Evolutionary conservation across 768 basidiomycete species (phyloP), one percentile per base, ranked within the genome.

Genomic region (Leucocoprinus leucothites): DNA sequence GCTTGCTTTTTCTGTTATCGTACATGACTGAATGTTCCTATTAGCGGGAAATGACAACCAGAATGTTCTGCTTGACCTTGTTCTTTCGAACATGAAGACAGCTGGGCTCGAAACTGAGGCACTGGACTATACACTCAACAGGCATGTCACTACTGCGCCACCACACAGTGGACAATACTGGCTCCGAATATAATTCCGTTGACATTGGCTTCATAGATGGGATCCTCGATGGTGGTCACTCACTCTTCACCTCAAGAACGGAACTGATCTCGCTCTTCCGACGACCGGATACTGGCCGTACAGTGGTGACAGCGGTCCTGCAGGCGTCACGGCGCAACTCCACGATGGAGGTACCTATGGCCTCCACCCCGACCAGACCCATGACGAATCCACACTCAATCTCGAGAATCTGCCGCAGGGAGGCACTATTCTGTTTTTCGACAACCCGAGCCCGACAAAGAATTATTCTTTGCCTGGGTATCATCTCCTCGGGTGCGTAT

Each of bases 141-240:
- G 66, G 66, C 64, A 21, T 18, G 57, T 42, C 46, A 48, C n/a
- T 34, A 25, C 24, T 31, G 2, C 8, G 18, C 34, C 13, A 8
- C 28, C 36, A 41, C 31, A 41, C n/a, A 40, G 26, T 16, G 9
- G 38, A 19, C 9, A 19, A 9, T n/a, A n/a, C n/a, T n/a, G n/a
- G n/a, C n/a, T n/a, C 9, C 25, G 9, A 9, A 43, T 21, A 3
- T 44, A 26, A 38, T 48, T 9, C 9, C 18, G 43, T 22, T 28
- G 14, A 9, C 9, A 1, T 56, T 11, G 8, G 14, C n/a, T 48
- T 35, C 9, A 18, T 36, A 69, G 68, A 58, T 69, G 68, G 68
- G 68, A 69, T 44, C 63, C 68, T 28, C 64, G 67, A 28, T 69
- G 68, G 68, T 69, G 68, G 68, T 68, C 66, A 13, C 61, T 69